Evolutionary conservation across 2,329 filamentous ascomycete species (phyloP), one percentile per base, ranked within the genome.

Genomic region (Mycocentrospora acerina): DNA sequence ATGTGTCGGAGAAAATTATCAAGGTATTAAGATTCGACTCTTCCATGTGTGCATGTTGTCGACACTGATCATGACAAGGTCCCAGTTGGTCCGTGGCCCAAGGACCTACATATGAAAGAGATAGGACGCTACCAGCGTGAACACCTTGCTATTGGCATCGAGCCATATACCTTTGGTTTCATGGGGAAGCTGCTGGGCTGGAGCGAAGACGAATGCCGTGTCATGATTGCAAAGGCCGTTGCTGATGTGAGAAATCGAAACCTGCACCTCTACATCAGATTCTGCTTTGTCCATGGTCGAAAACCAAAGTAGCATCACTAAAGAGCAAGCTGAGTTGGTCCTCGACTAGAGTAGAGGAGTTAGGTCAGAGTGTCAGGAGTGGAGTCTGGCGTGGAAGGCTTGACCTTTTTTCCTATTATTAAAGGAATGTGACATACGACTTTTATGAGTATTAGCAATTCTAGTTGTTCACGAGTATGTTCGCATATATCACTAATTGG

Each of bases 91-190:
- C 55, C 61, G 2, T 78, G 74, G 74, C 66, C 73, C 5, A 71
- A 71, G 34, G 72, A 77, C 33, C 64, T 66, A 1, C 70, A 70
- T 36, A 69, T 74, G 66, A 78, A 76, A 51, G 70, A 74, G 46
- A 68, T 78, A 15, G 74, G 75, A 12, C 60, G 68, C 18, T 74
- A 62, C 37, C 58, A 65, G 44, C 60, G 61, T 29, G 61, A 66
- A 37, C 60, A 64, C 46, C 55, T 66, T 51, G 42, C 51, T 31
- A 55, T 64, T 46, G 63, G 63, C 44, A 51, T 67, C 37, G 63
- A 64, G 40, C 63, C 63, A 6, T 66, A 66, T 30, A 66, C 63
- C 0, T 42, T 64, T 7, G 63, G 62, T 36, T 59, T 67, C 34
- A 48, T 66, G 19, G 62, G 62, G 31, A 64, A 63, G 37, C 48